Base-by-base conservation (phyloP, 345 rosid genomes). In the Lagerstroemia speciosa region DNA sequence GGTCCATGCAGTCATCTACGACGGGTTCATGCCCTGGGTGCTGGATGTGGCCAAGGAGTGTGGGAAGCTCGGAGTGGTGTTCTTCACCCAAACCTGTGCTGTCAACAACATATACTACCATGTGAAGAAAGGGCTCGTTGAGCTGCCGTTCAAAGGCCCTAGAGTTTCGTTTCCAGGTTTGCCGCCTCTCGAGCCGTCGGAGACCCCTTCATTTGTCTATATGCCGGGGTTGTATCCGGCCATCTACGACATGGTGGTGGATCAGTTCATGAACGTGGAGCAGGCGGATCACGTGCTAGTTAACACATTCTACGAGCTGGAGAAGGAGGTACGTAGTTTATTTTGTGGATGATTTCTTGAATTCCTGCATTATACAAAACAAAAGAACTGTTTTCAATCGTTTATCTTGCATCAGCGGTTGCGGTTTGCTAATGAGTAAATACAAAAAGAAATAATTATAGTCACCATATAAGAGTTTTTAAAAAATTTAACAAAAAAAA, bases 11-110 rank as follows among this genome's bases (percentile, higher is more conserved):
- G 37, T 78, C n/a, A 55, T 81, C 31, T 76, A 83, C 60, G 83
- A 80, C 48, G 62, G 74, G 17, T 52, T 78, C 67, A 46, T 79
- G 73, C 77, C 78, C 22, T 83, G 83, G 86, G 76, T 68, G 48
- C 66, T 83, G 10, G 82, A 83, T 31, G 80, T 82, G 63, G 84
- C 79, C 32, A 83, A 72, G 74, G 48, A 67, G 63, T 75, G 61
- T 58, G 80, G 79, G 1, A 19, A 77, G 36, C 0, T 76, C 6
- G 78, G 78, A 11, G 83, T 65, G 22, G 66, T 40, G 6, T 78
- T 83, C 61, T 76, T 80, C 68, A 80, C 80, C 10, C 82, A 78
- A 69, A 72, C 83, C 22, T 79, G 76, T 69, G 82, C 82, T 15
- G 82, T 80, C 26, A 64, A 61, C 61, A 41, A 63, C 53, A 67